Conservation (phyloP, 129 eudicot genomes). For the Helianthus tuberosus region DNA sequence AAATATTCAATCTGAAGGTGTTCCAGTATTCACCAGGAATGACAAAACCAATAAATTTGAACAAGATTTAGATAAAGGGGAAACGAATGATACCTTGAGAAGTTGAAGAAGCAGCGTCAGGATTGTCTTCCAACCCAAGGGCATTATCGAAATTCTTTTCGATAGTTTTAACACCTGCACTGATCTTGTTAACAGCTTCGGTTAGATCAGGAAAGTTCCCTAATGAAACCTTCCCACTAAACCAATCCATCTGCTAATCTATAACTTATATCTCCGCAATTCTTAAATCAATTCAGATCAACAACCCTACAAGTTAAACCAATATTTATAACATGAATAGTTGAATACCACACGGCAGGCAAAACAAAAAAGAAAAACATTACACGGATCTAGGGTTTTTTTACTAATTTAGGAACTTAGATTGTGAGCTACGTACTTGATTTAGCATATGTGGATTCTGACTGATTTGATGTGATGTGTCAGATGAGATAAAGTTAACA, state of each 20-base stretch:
- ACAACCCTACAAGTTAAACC: conserved; percentile 29
- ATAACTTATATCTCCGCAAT: conserved; percentile 24
- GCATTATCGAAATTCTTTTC: conserved; percentile 95
- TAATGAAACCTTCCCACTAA: conserved; percentile 80
- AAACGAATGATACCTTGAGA: conserved; percentile 47
- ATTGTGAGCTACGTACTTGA: conserved; percentile 21
- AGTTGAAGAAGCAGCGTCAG: conserved; percentile 37
- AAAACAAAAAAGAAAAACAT: background rate
- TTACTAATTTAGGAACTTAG: background rate
- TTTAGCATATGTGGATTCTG: background rate
- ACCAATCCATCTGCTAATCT: conserved; percentile 75
- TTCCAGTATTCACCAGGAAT: too few relatives aligned
- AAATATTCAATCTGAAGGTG: too few relatives aligned
- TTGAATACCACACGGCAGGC: background rate
- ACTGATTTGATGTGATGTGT: conserved; percentile 13
- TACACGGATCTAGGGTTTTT: conserved; percentile 26
- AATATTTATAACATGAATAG: background rate
- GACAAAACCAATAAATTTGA: too few relatives aligned
- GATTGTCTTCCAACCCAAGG: conserved; percentile 78
- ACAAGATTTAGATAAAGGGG: background rate
- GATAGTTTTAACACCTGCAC: conserved; percentile 88
- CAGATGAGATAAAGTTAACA: conserved; percentile 13
- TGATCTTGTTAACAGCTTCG: conserved; percentile 91
- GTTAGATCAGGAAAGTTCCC: conserved; percentile 91
- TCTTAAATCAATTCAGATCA: conserved; percentile 17